Conservation (phyloP, 2,329 filamentous ascomycete species). For the Fusarium temperatum region DNA sequence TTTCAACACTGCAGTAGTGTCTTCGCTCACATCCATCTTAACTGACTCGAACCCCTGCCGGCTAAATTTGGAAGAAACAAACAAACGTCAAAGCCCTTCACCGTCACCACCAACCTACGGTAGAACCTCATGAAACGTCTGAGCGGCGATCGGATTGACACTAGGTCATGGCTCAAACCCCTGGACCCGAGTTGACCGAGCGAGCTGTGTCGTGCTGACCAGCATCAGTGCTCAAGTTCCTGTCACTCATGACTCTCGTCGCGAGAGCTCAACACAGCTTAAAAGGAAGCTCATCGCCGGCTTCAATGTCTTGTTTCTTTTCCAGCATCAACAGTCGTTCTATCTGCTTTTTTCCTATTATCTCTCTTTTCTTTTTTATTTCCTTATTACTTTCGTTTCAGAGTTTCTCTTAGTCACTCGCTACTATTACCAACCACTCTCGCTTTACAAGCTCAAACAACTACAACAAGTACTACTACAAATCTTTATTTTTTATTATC, state of each 20-base stretch:
- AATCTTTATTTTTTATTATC: not conserved
- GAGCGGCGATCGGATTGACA: conserved; percentile 30
- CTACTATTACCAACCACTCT: conserved; percentile 1
- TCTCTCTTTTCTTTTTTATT: conserved; percentile 6
- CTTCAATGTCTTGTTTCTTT: not conserved
- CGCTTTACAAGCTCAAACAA: conserved; percentile 2
- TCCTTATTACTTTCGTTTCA: conserved; percentile 15
- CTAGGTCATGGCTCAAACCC: conserved; percentile 10
- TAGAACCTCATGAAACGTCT: conserved; percentile 30
- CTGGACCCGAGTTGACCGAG: conserved; percentile 15
- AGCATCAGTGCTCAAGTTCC: not conserved
- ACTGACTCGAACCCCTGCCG: conserved; percentile 24
- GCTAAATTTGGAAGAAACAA: conserved; percentile 29
- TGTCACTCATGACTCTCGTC: not conserved
- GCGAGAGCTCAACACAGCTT: conserved; percentile 7
- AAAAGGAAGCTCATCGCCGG: conserved; percentile 18
- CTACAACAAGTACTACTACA: not conserved
- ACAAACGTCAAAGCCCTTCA: conserved; percentile 20
- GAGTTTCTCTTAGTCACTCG: not conserved
- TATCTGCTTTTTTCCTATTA: conserved; percentile 11
- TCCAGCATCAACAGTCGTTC: conserved; percentile 24
- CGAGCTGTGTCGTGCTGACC: not conserved
- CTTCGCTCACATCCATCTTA: not conserved
- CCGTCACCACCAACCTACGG: conserved; percentile 21
- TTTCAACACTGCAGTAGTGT: conserved; percentile 2